These are phyloP conservation scores for Forsythia viridissima DNA, from an alignment of 257 asterid genomes.

Conservation along the genomic window DNA sequence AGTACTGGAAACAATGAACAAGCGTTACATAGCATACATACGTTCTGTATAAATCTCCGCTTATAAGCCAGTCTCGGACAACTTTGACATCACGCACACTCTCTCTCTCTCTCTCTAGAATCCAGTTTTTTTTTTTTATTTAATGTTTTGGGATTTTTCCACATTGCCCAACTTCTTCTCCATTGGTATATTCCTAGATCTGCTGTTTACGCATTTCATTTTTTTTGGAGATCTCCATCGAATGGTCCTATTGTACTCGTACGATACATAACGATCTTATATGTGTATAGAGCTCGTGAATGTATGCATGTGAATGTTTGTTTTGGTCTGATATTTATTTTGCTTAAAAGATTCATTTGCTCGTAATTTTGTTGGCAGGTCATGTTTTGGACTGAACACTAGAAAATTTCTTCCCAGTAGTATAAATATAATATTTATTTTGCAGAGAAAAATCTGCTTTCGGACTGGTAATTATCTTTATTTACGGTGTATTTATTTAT, in stretches of 20 bases:
- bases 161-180: slow-evolving; percentile 15
- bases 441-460: slow-evolving; percentile 11
- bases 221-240: not conserved
- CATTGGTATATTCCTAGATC: slow-evolving; percentile 41
- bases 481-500: not conserved
- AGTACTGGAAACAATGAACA: too few relatives aligned
- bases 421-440: not conserved
- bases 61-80: slow-evolving; percentile 3
- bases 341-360: not conserved
- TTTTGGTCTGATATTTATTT: not conserved
- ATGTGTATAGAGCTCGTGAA: not conserved
- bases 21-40: not conserved
- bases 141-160: slow-evolving; percentile 5
- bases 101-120: not conserved
- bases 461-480: not conserved
- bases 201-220: slow-evolving; percentile 22
- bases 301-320: not conserved
- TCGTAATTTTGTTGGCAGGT: slow-evolving; percentile 18
- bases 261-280: not conserved
- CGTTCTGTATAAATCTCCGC: not conserved
- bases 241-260: not conserved
- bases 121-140: slow-evolving; percentile 12
- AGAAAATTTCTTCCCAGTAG: not conserved
- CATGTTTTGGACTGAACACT: slow-evolving; percentile 10
- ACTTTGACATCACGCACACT: slow-evolving; percentile 26